phyloP scores from a whole-genome alignment of 306 rosid species.

The Elaeagnus macrophylla region DNA sequence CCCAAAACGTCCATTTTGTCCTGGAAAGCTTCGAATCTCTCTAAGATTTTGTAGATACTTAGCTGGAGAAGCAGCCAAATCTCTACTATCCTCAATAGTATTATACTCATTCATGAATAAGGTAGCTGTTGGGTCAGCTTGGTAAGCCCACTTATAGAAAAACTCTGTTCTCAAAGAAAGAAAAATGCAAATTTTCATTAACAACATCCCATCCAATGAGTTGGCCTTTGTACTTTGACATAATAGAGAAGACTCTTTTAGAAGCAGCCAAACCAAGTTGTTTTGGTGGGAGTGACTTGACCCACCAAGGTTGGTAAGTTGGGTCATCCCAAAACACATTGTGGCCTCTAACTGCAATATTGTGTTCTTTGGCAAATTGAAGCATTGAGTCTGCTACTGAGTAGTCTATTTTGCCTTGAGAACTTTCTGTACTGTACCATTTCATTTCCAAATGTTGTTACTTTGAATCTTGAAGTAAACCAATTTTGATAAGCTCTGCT shows the following conservation, averaged over 20 bases:
- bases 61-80: constrained; percentile 26
- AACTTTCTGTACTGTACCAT: constrained; percentile 50
- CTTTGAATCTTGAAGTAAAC: constrained; percentile 54
- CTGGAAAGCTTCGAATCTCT: constrained; percentile 26
- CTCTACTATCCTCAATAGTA: constrained; percentile 52
- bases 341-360: constrained; percentile 59
- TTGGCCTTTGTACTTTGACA: constrained; percentile 46
- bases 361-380: constrained; percentile 30
- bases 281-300: constrained; percentile 26
- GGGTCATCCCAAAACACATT: constrained; percentile 65
- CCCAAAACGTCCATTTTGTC: constrained; percentile 26
- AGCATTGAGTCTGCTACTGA: constrained; percentile 44
- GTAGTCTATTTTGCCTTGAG: constrained; percentile 39
- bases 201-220: constrained; percentile 73
- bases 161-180: constrained; percentile 42
- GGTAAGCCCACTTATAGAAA: constrained; percentile 30
- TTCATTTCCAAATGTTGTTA: constrained; percentile 77
- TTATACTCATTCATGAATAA: constrained; percentile 64
- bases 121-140: constrained; percentile 27
- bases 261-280: constrained; percentile 27
- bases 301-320: constrained; percentile 36
- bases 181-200: constrained; percentile 57
- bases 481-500: constrained; percentile 47
- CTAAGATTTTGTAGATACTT: constrained; percentile 42
- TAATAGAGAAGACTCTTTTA: constrained; percentile 34